Base-by-base conservation (phyloP, 495 filamentous ascomycete species). In the Platismatia glauca region DNA sequence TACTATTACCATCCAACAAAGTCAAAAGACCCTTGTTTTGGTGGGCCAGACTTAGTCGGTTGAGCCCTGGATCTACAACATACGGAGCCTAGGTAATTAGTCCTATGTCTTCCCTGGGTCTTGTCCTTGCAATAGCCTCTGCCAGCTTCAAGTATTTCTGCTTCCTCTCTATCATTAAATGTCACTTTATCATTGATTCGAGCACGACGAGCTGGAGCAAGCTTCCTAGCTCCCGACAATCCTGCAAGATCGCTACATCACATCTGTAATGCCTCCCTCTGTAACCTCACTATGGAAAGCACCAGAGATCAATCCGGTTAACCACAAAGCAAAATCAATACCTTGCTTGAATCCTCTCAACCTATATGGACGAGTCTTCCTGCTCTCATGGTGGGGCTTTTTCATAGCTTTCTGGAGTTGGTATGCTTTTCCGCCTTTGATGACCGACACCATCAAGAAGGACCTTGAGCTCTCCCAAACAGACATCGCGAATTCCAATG, bases 351-450 rank as follows among this genome's bases (percentile, higher is more conserved):
- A 97, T 69, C 85, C 87, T 16, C 70, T 90, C 65, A 83, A 94
- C 69, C 73, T 82, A 64, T 89, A 97, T 79, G 91, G 92, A 55
- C 81, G 91, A 4, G 89, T 92, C 3, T 96, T 94, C 72, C 90
- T 93, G 80, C 94, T 97, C 73, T 91, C 91, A 0, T 96, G 91
- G 87, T 82, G 89, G 55, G 91, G 91, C 13, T 97, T 97, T 75
- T 89, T 96, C 86, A 83, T 96, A 62, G 90, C 91, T 27, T 97
- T 97, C 77, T 87, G 90, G 74, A 91, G 89, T 4, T 97, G 92
- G 80, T 83, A 82, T 75, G 83, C 89, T 5, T 91, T 91, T 74
- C 89, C 89, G 52, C 89, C 89, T 65, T 71, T 93, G 75, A 79
- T 91, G 71, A 85, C 84, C 15, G 82, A 81, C 59, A 89, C 89